Evolutionary conservation across 2,329 filamentous ascomycete genomes (phyloP).

Genomic region (Teratosphaeria nubilosa): DNA sequence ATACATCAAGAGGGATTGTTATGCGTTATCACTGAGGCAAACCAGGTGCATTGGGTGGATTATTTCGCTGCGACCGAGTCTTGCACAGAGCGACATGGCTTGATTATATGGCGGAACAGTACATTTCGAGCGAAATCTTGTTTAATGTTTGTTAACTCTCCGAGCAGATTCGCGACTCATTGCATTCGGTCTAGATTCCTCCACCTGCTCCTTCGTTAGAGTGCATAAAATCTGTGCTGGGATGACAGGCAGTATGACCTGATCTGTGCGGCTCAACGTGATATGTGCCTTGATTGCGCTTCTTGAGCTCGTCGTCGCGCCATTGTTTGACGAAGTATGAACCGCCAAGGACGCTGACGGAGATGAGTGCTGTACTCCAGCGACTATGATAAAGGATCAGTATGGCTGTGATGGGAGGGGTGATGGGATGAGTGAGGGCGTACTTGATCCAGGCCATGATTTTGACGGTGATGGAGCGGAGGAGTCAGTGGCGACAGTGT

Average conservation of each 20-base stretch:
- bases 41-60: neutral
- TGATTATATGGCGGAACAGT: neutral
- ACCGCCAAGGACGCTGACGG: conserved; percentile 12
- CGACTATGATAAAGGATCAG: conserved; percentile 8
- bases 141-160: neutral
- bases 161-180: neutral
- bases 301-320: conserved; percentile 8
- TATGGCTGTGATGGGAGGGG: neutral
- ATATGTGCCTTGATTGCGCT: conserved; percentile 15
- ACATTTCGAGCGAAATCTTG: neutral
- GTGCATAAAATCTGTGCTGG: neutral
- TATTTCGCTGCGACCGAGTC: neutral
- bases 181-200: conserved; percentile 1
- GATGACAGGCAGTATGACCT: conserved; percentile 4
- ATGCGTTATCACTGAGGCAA: neutral
- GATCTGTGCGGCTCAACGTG: conserved; percentile 20
- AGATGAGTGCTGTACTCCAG: conserved; percentile 19
- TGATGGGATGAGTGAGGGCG: neutral
- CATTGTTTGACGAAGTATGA: conserved; percentile 15
- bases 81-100: neutral
- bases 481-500: neutral
- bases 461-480: neutral
- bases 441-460: conserved; percentile 2
- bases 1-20: neutral
- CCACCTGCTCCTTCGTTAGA: conserved; percentile 1